Evolutionary conservation across 2,329 filamentous ascomycete species (phyloP), one percentile per base, ranked within the genome.

Genomic region (Aspergillus neotritici): DNA sequence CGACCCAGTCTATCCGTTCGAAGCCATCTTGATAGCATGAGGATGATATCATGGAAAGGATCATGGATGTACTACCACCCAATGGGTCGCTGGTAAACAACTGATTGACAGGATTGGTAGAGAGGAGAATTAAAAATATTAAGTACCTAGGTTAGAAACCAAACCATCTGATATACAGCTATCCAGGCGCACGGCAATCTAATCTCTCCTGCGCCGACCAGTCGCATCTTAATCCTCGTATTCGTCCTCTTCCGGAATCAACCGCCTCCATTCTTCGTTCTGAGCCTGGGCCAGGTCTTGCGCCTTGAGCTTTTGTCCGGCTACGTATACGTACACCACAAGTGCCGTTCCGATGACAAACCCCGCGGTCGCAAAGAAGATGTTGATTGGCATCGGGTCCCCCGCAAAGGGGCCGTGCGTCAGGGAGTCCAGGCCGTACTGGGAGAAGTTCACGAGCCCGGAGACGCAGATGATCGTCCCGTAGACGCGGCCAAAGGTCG

Each of bases 401-500:
- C 82, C 81, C 14, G 72, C 53, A 53, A 91, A 94, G 0, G 75
- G 74, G 42, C 79, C 73, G 58, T 94, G 85, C 32, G 88, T 87
- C 17, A 93, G 62, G 30, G 83, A 80, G 63, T 95, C 89, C 25
- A 95, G 72, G 0, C 78, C 86, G 5, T 84, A 84, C 66, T 94
- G 88, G 1, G 79, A 79, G 61, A 96, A 89, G 63, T 93, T 94
- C 57, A 87, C 76, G 1, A 95, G 63, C 1, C 90, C 90, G 0
- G 87, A 84, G 2, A 93, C 70, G 63, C 87, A 94, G 56, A 94
- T 94, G 55, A 94, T 87, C 9, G 89, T 76, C 4, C 90, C 90
- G 66, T 95, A 95, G 25, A 95, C 87, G 36, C 86, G 93, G 32
- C 89, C 89, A 56, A 95, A 96, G 0, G 88, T 95, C 43, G 83